Evolutionary conservation across 2,329 filamentous ascomycete species (phyloP).

Genomic region (Trichoderma aggressivum): DNA sequence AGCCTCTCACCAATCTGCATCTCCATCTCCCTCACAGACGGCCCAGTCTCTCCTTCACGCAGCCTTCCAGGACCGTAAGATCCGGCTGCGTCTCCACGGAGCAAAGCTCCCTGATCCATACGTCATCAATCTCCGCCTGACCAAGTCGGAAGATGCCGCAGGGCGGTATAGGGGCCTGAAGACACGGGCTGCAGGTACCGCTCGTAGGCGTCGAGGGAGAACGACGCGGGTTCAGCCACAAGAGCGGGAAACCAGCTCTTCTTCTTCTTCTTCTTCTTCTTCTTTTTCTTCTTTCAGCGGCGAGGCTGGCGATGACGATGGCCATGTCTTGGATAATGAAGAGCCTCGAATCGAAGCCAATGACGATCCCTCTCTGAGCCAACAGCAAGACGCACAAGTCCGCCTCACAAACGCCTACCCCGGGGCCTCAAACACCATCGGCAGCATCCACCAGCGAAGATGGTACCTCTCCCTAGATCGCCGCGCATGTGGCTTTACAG

Average conservation of each 20-base stretch:
- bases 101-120: conserved; percentile 51
- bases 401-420: conserved; percentile 62
- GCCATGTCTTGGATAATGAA: not conserved
- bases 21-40: conserved; percentile 28
- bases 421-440: conserved; percentile 62
- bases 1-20: conserved; percentile 20
- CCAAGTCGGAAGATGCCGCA: conserved; percentile 40
- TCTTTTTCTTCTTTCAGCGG: no score
- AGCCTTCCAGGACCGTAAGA: conserved; percentile 55
- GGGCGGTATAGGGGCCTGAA: conserved; percentile 28
- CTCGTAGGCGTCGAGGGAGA: conserved; percentile 20
- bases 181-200: conserved; percentile 13
- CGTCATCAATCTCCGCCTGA: conserved; percentile 53
- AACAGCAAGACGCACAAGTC: conserved; percentile 49
- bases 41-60: conserved; percentile 47
- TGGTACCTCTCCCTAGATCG: conserved; percentile 66
- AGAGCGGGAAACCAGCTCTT: conserved; percentile 26
- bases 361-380: conserved; percentile 36
- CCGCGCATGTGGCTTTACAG: conserved; percentile 53
- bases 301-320: conserved; percentile 21
- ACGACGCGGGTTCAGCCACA: not conserved
- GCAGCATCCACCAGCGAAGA: conserved; percentile 62
- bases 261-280: not conserved
- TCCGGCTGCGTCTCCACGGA: conserved; percentile 53
- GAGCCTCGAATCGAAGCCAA: conserved; percentile 19